phyloP scores from a whole-genome alignment of 306 rosid species.

The Acacia crassicarpa region DNA sequence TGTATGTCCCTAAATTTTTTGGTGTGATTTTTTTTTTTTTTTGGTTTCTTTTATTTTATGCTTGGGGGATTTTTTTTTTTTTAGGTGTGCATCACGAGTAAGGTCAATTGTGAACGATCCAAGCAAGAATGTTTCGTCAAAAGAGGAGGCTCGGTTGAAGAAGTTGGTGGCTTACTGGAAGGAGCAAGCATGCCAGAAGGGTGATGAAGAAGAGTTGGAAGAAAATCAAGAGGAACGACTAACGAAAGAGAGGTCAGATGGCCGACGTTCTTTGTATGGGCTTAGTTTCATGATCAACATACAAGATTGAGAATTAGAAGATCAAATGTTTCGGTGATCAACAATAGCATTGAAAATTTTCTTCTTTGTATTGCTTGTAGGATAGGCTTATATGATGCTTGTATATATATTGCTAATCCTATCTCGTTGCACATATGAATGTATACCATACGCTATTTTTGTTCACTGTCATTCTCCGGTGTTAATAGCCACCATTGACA shows the following conservation, averaged over 20 bases:
- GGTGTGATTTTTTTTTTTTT: neutral
- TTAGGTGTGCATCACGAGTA: conserved; percentile 90
- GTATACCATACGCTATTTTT: neutral
- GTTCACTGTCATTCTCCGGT: too few species aligned
- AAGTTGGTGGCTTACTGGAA: conserved; percentile 82
- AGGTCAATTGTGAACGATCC: conserved; percentile 94
- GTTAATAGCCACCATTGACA: too few species aligned
- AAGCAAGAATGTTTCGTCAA: conserved; percentile 76
- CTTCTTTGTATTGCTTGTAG: neutral
- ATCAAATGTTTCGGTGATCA: neutral
- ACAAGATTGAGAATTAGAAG: neutral
- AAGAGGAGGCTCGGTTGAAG: conserved; percentile 80
- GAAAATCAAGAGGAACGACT: conserved; percentile 74
- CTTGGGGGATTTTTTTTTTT: neutral
- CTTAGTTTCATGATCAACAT: neutral
- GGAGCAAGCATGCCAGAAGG: conserved; percentile 87
- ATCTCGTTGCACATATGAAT: neutral
- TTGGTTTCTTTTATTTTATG: neutral
- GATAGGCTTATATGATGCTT: conserved; percentile 16
- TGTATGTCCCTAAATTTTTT: conserved; percentile 48
- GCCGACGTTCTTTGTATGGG: conserved; percentile 65
- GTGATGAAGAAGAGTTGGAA: conserved; percentile 83
- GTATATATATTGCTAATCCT: conserved; percentile 14
- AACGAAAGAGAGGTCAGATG: conserved; percentile 57
- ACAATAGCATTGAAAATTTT: neutral